A percentile compares a stretch with the other conserved stretches of the same genome.
phyloP scores from a whole-genome alignment of 2,329 filamentous ascomycete species.

The Cryphonectria radicalis region DNA sequence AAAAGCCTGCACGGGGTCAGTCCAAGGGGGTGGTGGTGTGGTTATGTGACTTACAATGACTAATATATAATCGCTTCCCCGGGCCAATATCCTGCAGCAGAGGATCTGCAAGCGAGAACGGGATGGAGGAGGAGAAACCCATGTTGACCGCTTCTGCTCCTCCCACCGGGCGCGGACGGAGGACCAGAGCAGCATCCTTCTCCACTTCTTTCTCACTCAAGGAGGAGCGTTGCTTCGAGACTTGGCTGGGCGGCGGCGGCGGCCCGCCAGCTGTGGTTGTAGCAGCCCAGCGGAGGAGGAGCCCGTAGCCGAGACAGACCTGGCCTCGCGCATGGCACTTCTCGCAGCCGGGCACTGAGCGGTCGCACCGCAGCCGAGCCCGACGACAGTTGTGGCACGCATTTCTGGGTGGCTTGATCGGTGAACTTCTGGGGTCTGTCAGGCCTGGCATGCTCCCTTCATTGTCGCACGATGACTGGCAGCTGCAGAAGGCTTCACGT shows the following conservation, averaged over 20 bases:
- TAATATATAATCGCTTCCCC: conserved; percentile 51
- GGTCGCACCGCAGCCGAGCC: conserved; percentile 64
- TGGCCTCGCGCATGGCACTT: conserved; percentile 61
- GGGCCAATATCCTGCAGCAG: conserved; percentile 57
- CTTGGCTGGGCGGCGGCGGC: conserved; percentile 42
- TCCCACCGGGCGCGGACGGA: neutral
- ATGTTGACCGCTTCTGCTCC: neutral
- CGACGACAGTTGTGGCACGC: conserved; percentile 66
- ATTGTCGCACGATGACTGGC: neutral
- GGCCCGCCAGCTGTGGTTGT: conserved; percentile 55
- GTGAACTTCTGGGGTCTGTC: conserved; percentile 4
- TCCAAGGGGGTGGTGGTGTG: neutral
- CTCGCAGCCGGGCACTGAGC: conserved; percentile 61
- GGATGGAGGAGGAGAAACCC: neutral
- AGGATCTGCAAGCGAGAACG: conserved; percentile 48
- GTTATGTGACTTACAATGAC: conserved; percentile 50
- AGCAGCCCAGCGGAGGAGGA: conserved; percentile 63
- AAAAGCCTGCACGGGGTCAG: neutral
- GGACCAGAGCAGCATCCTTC: neutral
- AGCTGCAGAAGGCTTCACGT: neutral
- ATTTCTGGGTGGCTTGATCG: conserved; percentile 38
- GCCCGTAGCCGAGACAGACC: conserved; percentile 65
- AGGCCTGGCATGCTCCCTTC: conserved; percentile 17
- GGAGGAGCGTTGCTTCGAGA: neutral
- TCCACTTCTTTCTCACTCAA: neutral